These are phyloP conservation scores for Claviceps pusilla DNA, from an alignment of 2,329 filamentous ascomycete species.

Conservation along the genomic window DNA sequence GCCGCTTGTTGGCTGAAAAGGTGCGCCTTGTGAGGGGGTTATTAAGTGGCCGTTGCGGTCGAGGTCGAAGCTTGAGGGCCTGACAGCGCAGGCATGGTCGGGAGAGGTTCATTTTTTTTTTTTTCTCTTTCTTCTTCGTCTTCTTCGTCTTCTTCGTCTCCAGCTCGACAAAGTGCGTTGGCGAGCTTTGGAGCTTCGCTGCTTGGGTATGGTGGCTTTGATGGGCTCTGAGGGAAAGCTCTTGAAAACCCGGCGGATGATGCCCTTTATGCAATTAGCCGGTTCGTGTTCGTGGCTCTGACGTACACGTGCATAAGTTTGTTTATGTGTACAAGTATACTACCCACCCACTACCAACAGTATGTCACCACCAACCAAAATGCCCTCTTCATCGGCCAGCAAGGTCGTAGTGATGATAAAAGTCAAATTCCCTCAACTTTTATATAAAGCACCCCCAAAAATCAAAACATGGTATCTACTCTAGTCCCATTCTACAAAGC, in stretches of 20 bases:
- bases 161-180: background rate
- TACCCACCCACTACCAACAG: no score
- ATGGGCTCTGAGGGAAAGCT: background rate
- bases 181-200: background rate
- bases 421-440: background rate
- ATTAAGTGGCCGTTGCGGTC: background rate
- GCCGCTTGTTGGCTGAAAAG: slow-evolving; percentile 28
- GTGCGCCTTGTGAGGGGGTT: slow-evolving; percentile 7
- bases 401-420: background rate
- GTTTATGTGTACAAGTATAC: no score
- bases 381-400: no score
- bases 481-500: slow-evolving; percentile 20
- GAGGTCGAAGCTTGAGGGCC: background rate
- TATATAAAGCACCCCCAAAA: background rate
- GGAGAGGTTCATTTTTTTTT: slow-evolving; percentile 16
- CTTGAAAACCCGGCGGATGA: background rate
- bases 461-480: background rate
- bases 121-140: background rate
- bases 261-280: slow-evolving; percentile 5
- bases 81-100: slow-evolving; percentile 14
- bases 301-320: no score
- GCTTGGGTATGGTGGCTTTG: background rate
- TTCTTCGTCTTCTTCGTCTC: background rate
- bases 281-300: background rate
- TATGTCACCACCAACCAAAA: background rate